Evolutionary conservation across 306 rosid species (phyloP), one percentile per base, ranked within the genome.

Genomic region (Cercis canadensis): DNA sequence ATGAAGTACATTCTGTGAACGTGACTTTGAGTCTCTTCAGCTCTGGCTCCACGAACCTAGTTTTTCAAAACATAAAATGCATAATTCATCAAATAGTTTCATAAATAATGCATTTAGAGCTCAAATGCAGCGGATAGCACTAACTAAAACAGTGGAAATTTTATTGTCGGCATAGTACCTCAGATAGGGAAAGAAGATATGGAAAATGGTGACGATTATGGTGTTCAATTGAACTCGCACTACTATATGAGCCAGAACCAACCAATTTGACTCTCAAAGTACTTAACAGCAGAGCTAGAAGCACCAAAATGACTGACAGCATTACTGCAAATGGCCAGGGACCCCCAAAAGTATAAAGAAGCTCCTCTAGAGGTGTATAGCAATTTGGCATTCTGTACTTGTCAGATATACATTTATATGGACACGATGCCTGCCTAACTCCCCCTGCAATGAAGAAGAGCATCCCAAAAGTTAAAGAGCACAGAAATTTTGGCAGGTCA

Each of bases 351-450:
- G 98, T 86, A 85, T 88, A 90, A 78, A 89, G 74, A 75, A 94
- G 92, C 82, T 93, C 98, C 83, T 93, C 98, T 46, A 93, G 85
- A 78, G 98, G 97, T 21, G 98, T 90, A 60, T 86, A 88, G 84
- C 98, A 93, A 74, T 88, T 93, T 59, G 98, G 98, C 96, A 88
- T 85, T 79, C 96, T 85, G 78, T 93, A 93, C 67, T 93, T 93
- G 72, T 93, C 97, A 49, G 97, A 88, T 77, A 93, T 80, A 70
- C 98, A 93, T 83, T 74, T 80, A 80, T 90, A 93, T 32, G 97
- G 98, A 72, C 98, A 93, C 36, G 87, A 69, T 70, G 85, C 68
- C 70, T 29, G 9, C 36, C 81, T 82, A 75, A 87, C 98, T 37
- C 98, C 98, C 5, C 98, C 98, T 83, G 81, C 62, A 71, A 59